These are phyloP conservation scores for Talaromyces sp. DNA, from an alignment of 2,329 filamentous ascomycete species.

Conservation along the genomic window DNA sequence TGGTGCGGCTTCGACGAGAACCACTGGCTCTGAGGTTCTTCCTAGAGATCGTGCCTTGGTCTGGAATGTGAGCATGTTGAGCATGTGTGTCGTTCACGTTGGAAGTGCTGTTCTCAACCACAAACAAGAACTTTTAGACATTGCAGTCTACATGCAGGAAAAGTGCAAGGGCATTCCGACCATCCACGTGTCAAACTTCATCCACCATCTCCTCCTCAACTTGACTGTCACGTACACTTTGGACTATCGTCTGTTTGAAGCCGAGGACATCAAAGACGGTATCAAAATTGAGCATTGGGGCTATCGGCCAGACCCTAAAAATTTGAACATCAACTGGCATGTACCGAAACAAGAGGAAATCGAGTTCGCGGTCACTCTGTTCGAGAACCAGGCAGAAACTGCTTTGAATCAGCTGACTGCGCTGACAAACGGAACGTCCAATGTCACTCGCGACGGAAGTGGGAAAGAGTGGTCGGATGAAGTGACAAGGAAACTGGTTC, in stretches of 20 bases:
- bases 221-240: conserved; percentile 90
- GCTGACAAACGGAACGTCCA: conserved; percentile 74
- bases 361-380: conserved; percentile 81
- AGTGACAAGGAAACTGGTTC: conserved; percentile 79
- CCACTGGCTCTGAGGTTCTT: conserved; percentile 86
- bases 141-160: conserved; percentile 93
- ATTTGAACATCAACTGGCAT: conserved; percentile 87
- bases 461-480: conserved; percentile 99
- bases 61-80: conserved; percentile 95
- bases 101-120: conserved; percentile 84
- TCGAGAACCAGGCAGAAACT: conserved; percentile 72
- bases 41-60: conserved; percentile 88
- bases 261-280: conserved; percentile 63
- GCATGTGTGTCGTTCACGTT: conserved; percentile 97
- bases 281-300: conserved; percentile 80
- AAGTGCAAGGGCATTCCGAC: conserved; percentile 91
- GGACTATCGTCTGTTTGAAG: conserved; percentile 82
- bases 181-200: conserved; percentile 94
- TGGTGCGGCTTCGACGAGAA: conserved; percentile 88
- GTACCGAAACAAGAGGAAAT: conserved; percentile 73
- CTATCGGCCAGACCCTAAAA: conserved; percentile 63
- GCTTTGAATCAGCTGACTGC: conserved; percentile 69
- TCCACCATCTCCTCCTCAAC: conserved; percentile 92
- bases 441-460: conserved; percentile 83
- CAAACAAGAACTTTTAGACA: conserved; percentile 80